Evolutionary conservation across 495 filamentous ascomycete genomes (phyloP).

Genomic region (Xylaria scruposa): DNA sequence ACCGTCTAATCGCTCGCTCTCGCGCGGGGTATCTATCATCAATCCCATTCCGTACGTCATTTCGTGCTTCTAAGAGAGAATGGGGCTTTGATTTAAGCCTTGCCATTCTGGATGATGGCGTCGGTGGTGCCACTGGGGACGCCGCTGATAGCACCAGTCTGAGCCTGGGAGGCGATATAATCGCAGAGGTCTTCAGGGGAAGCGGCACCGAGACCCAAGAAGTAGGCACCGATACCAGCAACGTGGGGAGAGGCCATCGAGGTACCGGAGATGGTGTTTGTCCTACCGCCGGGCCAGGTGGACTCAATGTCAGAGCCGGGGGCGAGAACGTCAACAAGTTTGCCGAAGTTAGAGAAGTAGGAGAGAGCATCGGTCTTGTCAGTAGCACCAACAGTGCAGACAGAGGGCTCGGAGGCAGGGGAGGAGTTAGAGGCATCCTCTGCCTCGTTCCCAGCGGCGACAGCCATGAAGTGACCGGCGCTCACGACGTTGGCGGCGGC

Average conservation of each 20-base stretch:
- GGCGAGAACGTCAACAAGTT: slow-evolving; percentile 62
- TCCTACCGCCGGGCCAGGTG: slow-evolving; percentile 56
- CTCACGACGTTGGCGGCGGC: slow-evolving; percentile 52
- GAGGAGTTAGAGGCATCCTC: slow-evolving; percentile 49
- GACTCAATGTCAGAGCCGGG: slow-evolving; percentile 59
- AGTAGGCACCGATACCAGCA: slow-evolving; percentile 60
- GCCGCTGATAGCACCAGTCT: slow-evolving; percentile 41
- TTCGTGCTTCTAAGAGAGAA: neutral
- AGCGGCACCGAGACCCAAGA: slow-evolving; percentile 49
- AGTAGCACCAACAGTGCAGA: slow-evolving; percentile 64
- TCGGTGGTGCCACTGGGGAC: slow-evolving; percentile 54
- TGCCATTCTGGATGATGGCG: slow-evolving; percentile 57
- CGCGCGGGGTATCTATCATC: slow-evolving; percentile 19
- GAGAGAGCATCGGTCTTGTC: slow-evolving; percentile 52
- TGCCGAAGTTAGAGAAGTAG: slow-evolving; percentile 64
- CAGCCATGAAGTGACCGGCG: slow-evolving; percentile 54
- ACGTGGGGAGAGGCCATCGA: slow-evolving; percentile 65
- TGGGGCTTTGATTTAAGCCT: slow-evolving; percentile 12
- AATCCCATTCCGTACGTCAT: neutral
- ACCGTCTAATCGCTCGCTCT: slow-evolving; percentile 10
- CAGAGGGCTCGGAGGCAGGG: slow-evolving; percentile 57
- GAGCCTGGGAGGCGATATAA: slow-evolving; percentile 49
- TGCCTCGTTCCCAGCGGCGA: slow-evolving; percentile 57
- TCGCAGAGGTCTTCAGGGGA: slow-evolving; percentile 44
- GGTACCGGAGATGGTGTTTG: slow-evolving; percentile 65